Evolutionary conservation across 208 protist genomes (phyloP), one percentile per base, ranked within the genome.

Genomic region (Leishmania major): DNA sequence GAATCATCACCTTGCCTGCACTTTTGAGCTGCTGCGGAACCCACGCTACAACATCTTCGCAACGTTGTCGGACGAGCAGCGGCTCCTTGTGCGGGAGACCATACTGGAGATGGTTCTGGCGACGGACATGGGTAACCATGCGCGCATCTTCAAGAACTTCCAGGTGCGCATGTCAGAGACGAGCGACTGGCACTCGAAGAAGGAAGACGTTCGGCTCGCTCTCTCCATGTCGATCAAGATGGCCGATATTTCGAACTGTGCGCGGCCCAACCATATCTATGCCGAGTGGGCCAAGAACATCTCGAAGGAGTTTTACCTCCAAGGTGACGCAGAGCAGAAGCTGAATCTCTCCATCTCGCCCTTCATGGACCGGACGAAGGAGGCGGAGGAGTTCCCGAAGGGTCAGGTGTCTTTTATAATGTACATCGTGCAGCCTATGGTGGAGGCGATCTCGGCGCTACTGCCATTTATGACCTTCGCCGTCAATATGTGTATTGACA

Each of bases 91-190:
- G 67, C 94, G 97, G 25, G 92, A 97, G 51, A 97, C 91, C 43
- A 95, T 98, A 67, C 87, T 99, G n/a, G 90, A 94, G 78, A 95
- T 97, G 90, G 93, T 99, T 72, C 84, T 99, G 28, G 93, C 97
- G 3, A 99, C 98, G 4, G 98, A 99, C 85, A 97, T 99, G 96
- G 90, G 87, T 40, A 91, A 96, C 80, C 98, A 99, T 84, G 95
- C 89, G 31, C 90, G 90, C 72, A 97, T 98, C 60, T 93, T 98
- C 83, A 94, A 92, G 73, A 90, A 85, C 60, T 97, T 98, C 79
- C 89, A 93, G 76, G 74, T 92, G 59, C 91, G 93, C 70, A 90
- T 98, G 85, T 86, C 88, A 19, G 92, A 94, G 57, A 86, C 88
- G n/a, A 90, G 75, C 28, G 94, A 97, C 77, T 98, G 94, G 90